Evolutionary conservation across 1,284 basidiomycete species (phyloP).

Genomic region (Taiwanofungus camphoratus): DNA sequence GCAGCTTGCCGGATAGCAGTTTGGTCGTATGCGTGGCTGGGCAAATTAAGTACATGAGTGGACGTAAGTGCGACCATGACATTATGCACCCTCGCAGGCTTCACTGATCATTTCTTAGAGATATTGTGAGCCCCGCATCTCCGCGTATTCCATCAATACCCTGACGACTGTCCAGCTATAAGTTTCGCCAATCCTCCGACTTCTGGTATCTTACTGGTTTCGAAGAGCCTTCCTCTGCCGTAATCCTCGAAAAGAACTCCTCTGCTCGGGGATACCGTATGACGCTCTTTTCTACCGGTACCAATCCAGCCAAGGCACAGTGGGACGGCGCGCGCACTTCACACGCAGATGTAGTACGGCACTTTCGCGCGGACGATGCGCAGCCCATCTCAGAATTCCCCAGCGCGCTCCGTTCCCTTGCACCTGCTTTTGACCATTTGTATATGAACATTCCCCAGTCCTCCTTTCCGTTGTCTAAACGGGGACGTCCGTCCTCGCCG

Average conservation of each 20-base stretch:
- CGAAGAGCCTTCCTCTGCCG: constrained; percentile 86
- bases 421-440: constrained; percentile 32
- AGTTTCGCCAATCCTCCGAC: constrained; percentile 90
- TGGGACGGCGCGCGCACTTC: constrained; percentile 83
- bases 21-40: constrained; percentile 80
- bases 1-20: constrained; percentile 69
- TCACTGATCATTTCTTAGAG: constrained; percentile 24
- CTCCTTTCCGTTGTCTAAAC: constrained; percentile 9
- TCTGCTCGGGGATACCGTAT: constrained; percentile 80
- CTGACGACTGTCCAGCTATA: constrained; percentile 60
- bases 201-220: constrained; percentile 96
- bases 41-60: constrained; percentile 83
- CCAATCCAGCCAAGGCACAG: constrained; percentile 73
- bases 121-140: constrained; percentile 41
- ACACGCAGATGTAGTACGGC: constrained; percentile 43
- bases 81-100: constrained; percentile 4
- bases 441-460: constrained; percentile 33
- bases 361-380: constrained; percentile 78
- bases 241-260: constrained; percentile 75
- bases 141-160: neutral
- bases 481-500: constrained; percentile 17
- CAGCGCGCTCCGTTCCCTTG: constrained; percentile 42
- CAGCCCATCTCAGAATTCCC: constrained; percentile 50
- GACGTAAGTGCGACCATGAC: constrained; percentile 62
- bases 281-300: constrained; percentile 83